Percentiles rank a stretch among this genome's conserved stretches.
phyloP scores from a whole-genome alignment of 139 green algal genomes.

The Chlamydomonas sp. region DNA sequence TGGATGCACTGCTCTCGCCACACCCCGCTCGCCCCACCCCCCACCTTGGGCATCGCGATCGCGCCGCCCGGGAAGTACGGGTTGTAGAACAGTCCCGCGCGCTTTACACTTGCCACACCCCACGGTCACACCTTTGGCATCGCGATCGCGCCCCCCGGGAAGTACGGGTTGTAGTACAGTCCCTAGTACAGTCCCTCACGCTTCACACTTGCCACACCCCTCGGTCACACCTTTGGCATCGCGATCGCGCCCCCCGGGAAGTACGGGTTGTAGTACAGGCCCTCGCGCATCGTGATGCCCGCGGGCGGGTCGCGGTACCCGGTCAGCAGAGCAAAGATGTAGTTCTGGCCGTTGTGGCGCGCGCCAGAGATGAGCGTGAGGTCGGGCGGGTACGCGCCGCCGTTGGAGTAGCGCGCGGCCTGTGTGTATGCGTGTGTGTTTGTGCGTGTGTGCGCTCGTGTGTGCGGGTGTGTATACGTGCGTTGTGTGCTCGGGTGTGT shows the following conservation, averaged over 20 bases:
- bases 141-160: constrained; percentile 95
- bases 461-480: too few relatives aligned
- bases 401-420: constrained; percentile 90
- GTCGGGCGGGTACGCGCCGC: constrained; percentile 97
- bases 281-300: constrained; percentile 66
- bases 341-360: constrained; percentile 95
- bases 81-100: too few relatives aligned
- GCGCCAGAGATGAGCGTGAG: constrained; percentile 94
- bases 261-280: constrained; percentile 93
- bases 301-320: constrained; percentile 96
- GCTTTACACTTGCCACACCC: too few relatives aligned
- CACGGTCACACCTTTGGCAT: constrained; percentile 99
- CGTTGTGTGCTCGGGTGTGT: too few relatives aligned
- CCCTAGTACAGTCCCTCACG: too few relatives aligned
- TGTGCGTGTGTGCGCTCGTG: too few relatives aligned
- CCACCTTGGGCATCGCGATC: constrained; percentile 99
- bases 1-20: too few relatives aligned
- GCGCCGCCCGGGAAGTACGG: constrained; percentile 98
- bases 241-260: constrained; percentile 98
- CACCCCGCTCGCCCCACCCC: too few relatives aligned
- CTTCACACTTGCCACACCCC: too few relatives aligned
- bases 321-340: constrained; percentile 94
- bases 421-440: too few relatives aligned
- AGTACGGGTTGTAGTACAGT: constrained; percentile 99
- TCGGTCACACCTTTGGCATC: too few relatives aligned